Conservation (phyloP, 2,329 filamentous ascomycete genomes). For the Rhynchosporium secalis region DNA sequence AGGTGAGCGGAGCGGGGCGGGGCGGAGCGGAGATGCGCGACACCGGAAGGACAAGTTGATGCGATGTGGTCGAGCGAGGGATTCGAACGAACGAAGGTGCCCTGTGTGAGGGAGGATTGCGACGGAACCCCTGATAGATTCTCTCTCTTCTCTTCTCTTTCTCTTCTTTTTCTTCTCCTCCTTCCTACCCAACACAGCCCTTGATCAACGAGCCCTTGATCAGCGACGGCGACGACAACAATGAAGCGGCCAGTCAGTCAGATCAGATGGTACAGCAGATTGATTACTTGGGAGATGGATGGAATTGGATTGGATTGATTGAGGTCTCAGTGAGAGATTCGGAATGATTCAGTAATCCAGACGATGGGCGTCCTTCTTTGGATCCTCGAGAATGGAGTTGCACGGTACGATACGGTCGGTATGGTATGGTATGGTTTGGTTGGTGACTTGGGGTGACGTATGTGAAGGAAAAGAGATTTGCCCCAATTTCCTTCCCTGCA, state of each 20-base stretch:
- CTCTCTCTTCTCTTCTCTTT: background rate
- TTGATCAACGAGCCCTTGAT: background rate
- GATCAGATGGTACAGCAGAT: background rate
- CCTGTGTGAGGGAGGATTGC: slow-evolving; percentile 8
- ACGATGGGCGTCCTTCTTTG: too few species aligned
- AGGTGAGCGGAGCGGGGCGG: too few species aligned
- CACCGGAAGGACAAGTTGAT: slow-evolving; percentile 8
- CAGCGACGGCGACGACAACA: background rate
- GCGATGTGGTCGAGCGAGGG: background rate
- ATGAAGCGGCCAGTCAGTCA: background rate
- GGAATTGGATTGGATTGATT: background rate
- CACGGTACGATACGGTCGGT: too few species aligned
- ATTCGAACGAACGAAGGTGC: background rate
- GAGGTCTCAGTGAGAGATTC: background rate
- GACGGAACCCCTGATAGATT: slow-evolving; percentile 9
- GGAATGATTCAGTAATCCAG: too few species aligned
- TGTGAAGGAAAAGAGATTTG: too few species aligned
- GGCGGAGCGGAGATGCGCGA: background rate
- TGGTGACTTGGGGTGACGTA: too few species aligned
- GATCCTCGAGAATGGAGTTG: too few species aligned
- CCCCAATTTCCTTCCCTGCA: too few species aligned
- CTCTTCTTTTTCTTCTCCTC: background rate
- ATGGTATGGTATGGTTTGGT: too few species aligned
- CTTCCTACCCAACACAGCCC: background rate
- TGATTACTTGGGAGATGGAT: background rate